Base-by-base conservation (phyloP, 768 basidiomycete species). In the Hysterangium stoloniferum region DNA sequence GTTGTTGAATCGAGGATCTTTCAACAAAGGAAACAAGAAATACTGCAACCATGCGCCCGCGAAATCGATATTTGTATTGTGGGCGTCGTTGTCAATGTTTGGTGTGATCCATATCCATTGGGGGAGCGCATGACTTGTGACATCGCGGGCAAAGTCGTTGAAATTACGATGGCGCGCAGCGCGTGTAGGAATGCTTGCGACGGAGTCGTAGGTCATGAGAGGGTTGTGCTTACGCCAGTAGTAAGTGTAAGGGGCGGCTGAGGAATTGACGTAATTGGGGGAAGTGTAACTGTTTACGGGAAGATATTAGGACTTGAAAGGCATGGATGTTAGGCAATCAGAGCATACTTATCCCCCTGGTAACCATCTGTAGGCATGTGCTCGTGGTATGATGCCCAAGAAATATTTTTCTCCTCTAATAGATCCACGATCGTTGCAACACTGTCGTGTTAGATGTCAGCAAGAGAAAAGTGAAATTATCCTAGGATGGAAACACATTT, bases 151-250 rank as follows among this genome's bases (percentile, higher is more conserved):
- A 42, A 64, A 62, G 51, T 62, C 61, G 52, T 64, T 62, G 52
- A 59, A 64, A 55, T 61, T 62, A n/a, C 62, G 52, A 40, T 58
- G 52, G 17, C 60, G 45, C 24, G 40, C 9, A 44, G 22, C 6
- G 54, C 59, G 24, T 57, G 60, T 8, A 35, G 27, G 53, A 43
- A 52, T 58, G 7, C 58, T 57, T 9, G 40, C 40, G 27, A 64
- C 47, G 9, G 48, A 51, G 57, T 64, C 56, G 50, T 46, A 48
- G 22, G 61, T 57, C 32, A 55, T 46, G 45, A 58, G 50, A 24
- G 59, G 57, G 55, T 58, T 61, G 56, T 62, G 61, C 58, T 64
- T 64, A 45, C 62, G 57, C 25, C 57, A 57, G 52, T 64, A 64
- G 57, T 64, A 64, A 29, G 53, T 57, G 55, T 64, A 62, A 8